Evolutionary conservation across 305 asterid species (phyloP), one percentile per base, ranked within the genome.

Genomic region (Fraxinus velutina): DNA sequence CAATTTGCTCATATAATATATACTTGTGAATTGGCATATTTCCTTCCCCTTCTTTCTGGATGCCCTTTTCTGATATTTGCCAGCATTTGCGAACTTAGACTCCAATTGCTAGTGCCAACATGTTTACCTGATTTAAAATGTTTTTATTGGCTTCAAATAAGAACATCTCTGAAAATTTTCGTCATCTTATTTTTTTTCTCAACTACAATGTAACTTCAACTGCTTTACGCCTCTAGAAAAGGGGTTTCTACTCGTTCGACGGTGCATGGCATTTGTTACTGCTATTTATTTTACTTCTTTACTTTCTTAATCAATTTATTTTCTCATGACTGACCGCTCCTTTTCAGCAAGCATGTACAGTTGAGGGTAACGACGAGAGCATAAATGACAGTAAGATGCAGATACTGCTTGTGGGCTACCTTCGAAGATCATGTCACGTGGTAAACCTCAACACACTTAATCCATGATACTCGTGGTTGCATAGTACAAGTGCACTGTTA

Each of bases 351-450:
- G 89, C 88, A 77, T 88, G 87, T 78, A 30, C 88, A 44, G 37
- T 90, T 12, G 82, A 88, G 50, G 89, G 81, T 76, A 81, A 74
- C 77, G 85, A 82, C 3, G 88, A 74, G 24, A 71, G 79, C 79
- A 36, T 66, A 44, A 4, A 85, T 37, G 92, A 89, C 75, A 60
- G 79, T 50, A 79, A 86, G 81, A 86, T 93, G 90, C 91, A 92
- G 87, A 73, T 93, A 83, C 71, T 89, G 80, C 80, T 93, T n/a
- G 91, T 89, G 70, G 98, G 96, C 81, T 92, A 86, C 90, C 87
- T 91, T 87, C 88, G 88, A 83, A 89, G 95, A 85, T 85, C 91
- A 34, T 50, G 52, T 47, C 30, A 32, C 78, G 84, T 70, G 94
- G 98, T 94, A 86, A 87, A 68, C 32, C 70, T 4, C 13, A 15